phyloP scores from a whole-genome alignment of 345 rosid species.

The Erodium maritimum region DNA sequence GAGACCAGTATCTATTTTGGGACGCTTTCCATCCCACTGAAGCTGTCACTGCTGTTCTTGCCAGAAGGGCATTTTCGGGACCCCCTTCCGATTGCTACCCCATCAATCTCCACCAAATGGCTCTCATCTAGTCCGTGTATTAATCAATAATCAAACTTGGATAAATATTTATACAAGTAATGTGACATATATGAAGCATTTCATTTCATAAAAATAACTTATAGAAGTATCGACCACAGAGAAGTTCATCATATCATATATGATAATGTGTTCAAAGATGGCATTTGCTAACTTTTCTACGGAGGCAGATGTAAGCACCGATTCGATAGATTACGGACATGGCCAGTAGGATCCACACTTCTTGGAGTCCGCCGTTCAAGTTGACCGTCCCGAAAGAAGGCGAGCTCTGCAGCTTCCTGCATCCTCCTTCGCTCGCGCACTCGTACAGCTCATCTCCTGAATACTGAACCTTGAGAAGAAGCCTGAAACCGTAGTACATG shows the following conservation, averaged over 20 bases:
- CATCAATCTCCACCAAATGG: neutral
- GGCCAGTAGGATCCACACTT: constrained; percentile 76
- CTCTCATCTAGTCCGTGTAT: neutral
- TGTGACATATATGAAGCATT: too few relatives aligned
- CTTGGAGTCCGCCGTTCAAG: constrained; percentile 70
- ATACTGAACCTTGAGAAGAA: constrained; percentile 73
- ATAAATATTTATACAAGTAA: too few relatives aligned
- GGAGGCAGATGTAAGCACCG: constrained; percentile 60
- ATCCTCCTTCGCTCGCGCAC: constrained; percentile 63
- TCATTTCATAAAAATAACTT: too few relatives aligned
- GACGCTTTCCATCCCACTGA: neutral
- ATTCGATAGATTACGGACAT: constrained; percentile 69
- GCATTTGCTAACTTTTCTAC: constrained; percentile 44
- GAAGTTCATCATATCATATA: too few relatives aligned
- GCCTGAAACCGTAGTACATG: constrained; percentile 84
- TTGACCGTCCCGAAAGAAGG: constrained; percentile 68
- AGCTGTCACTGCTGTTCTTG: neutral
- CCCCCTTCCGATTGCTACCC: neutral
- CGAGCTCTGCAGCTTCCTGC: constrained; percentile 60
- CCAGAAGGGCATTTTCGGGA: neutral
- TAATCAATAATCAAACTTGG: too few relatives aligned
- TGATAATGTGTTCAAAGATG: constrained; percentile 33
- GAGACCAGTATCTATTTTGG: neutral
- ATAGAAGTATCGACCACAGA: too few relatives aligned
- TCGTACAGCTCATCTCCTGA: constrained; percentile 61